Base-by-base conservation (phyloP, 1,284 basidiomycete genomes). In the Entoloma clypeatum region DNA sequence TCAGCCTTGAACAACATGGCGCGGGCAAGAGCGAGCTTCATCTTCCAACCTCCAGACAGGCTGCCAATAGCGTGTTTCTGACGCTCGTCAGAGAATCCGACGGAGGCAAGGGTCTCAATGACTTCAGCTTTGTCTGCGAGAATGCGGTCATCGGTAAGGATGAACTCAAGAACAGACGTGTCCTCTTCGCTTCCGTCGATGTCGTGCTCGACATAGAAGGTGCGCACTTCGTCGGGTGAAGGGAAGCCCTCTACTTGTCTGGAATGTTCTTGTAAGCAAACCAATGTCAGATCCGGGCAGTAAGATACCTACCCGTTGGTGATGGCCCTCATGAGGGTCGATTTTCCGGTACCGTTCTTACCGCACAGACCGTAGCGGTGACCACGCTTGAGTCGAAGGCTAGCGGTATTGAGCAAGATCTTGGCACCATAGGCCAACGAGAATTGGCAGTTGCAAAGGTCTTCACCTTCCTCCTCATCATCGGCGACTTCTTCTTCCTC, bases 21-120 rank as follows among this genome's bases (percentile, higher is more conserved):
- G 57, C 96, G 85, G 44, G 96, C 96, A 48, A 99, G 83, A 22
- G 95, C 96, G 53, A 99, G 86, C 81, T 98, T 98, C 96, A 99
- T 99, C 80, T 99, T 97, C 96, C 96, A 99, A 75, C 96, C 96
- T 80, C 96, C 96, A 36, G 95, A 99, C 41, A 99, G 75, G 49
- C 83, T 85, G 53, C 92, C 91, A 54, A 96, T 96, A 31, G 91
- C 71, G 54, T 89, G 75, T 55, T 69, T 71, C 71, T 96, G 93
- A 57, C 92, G 84, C 61, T 85, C 86, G 48, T 86, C 86, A 51
- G 72, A 81, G 79, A 97, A 97, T 52, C 93, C 93, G 64, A 97
- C 93, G 47, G 88, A 86, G 32, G 82, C 79, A 49, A 97, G 84
- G 42, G 88, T 90, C 64, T 82, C 77, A 45, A 84, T 69, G 64